These are phyloP conservation scores for Cytospora piceae DNA, from an alignment of 2,329 filamentous ascomycete genomes.

Conservation along the genomic window DNA sequence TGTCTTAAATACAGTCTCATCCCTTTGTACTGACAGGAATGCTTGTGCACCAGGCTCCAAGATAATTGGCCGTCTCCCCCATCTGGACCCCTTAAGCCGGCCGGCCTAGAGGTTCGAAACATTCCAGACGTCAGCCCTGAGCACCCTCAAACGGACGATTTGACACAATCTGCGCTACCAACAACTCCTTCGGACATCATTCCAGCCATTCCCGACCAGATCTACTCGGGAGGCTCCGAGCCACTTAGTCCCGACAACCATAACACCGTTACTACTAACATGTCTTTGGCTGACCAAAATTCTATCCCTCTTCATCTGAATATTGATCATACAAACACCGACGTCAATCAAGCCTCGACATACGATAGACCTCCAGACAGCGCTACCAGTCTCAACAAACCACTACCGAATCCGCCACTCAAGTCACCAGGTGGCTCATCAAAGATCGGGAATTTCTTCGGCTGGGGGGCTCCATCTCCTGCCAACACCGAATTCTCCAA, in stretches of 20 bases:
- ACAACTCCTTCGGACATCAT: slow-evolving; percentile 50
- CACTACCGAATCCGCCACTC: slow-evolving; percentile 59
- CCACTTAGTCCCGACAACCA: slow-evolving; percentile 40
- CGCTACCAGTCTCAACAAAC: slow-evolving; percentile 52
- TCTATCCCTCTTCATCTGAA: slow-evolving; percentile 57
- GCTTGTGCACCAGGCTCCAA: slow-evolving; percentile 22
- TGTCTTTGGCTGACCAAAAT: slow-evolving; percentile 56
- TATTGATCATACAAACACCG: slow-evolving; percentile 48
- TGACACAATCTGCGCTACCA: slow-evolving; percentile 44
- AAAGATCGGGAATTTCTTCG: slow-evolving; percentile 57
- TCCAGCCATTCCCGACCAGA: slow-evolving; percentile 38
- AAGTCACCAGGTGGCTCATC: slow-evolving; percentile 54
- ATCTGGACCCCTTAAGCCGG: slow-evolving; percentile 32
- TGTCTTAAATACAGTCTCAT: not conserved
- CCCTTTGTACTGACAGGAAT: slow-evolving; percentile 34
- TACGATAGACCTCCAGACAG: slow-evolving; percentile 33
- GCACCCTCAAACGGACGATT: slow-evolving; percentile 46
- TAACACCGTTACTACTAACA: slow-evolving; percentile 45
- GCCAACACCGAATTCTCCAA: slow-evolving; percentile 56
- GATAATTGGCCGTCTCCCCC: slow-evolving; percentile 31
- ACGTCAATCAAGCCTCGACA: slow-evolving; percentile 34
- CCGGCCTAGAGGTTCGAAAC: slow-evolving; percentile 41
- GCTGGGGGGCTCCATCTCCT: slow-evolving; percentile 53
- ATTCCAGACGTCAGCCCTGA: slow-evolving; percentile 48
- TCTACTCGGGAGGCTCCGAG: slow-evolving; percentile 34